Conservation (phyloP, 306 rosid species). For the Malus sieversii region DNA sequence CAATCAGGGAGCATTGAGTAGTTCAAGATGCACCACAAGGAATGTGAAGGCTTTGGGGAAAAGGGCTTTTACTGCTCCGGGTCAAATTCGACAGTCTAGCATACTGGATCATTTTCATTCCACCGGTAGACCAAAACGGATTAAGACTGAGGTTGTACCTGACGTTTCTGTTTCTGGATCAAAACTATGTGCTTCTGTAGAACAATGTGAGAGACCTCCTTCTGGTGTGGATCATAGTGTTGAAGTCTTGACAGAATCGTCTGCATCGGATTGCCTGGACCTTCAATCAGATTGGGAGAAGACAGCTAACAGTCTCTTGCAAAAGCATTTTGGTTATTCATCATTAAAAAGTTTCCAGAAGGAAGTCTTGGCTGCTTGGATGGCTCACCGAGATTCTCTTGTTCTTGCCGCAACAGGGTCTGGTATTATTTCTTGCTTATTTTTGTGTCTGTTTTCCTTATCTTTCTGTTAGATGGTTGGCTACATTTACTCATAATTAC, state of each 20-base stretch:
- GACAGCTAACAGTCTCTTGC: conserved; percentile 39
- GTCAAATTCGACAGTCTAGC: conserved; percentile 54
- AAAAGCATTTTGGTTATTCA: conserved; percentile 61
- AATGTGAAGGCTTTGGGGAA: conserved; percentile 19
- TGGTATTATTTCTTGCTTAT: conserved; percentile 36
- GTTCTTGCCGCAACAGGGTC: conserved; percentile 95
- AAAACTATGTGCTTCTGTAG: neutral
- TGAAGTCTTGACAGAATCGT: conserved; percentile 8
- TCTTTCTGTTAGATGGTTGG: conserved; percentile 4
- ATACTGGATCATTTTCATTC: conserved; percentile 55
- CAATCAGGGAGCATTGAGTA: conserved; percentile 16
- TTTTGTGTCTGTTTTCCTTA: conserved; percentile 5
- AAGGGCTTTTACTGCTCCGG: conserved; percentile 20
- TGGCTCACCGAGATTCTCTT: conserved; percentile 59
- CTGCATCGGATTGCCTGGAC: conserved; percentile 12
- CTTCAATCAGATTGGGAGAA: conserved; percentile 44
- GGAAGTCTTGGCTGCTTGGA: conserved; percentile 75
- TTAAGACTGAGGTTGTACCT: conserved; percentile 11
- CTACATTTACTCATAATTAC: conserved; percentile 7
- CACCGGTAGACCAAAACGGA: conserved; percentile 14
- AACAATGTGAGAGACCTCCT: conserved; percentile 23
- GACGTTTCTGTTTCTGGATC: conserved; percentile 14
- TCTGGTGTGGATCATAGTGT: conserved; percentile 7
- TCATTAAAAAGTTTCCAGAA: conserved; percentile 65
- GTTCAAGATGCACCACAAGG: conserved; percentile 11